Evolutionary conservation across 345 rosid genomes (phyloP), one percentile per base, ranked within the genome.

Genomic region (Syzygium aromaticum): DNA sequence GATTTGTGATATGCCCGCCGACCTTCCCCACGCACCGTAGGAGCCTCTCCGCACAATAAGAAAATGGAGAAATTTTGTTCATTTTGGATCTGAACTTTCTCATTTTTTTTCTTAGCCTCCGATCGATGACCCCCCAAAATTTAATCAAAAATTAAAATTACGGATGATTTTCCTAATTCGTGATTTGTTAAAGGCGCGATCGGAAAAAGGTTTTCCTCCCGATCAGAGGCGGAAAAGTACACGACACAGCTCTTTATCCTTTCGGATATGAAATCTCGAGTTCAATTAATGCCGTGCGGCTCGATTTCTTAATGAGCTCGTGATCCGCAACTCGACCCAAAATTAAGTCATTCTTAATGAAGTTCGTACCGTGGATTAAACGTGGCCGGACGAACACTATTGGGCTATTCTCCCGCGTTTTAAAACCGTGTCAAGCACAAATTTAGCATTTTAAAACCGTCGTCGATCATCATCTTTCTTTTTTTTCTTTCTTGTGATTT

Each of bases 11-110:
- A 40, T 40, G 4, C 43, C 43, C 43, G 43, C 38, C 38, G 40
- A 14, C 10, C 23, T 22, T 15, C 77, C 21, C 77, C 10, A 14
- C 40, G 77, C 11, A 2, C 25, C 0, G 3, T 5, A 11, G 3
- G 28, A 11, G 0, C 22, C 30, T 43, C 67, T 5, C 16, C 30
- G 1, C 30, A 12, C 16, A 5, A 0, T 23, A 4, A 30, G 6
- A 67, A 16, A 30, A 11, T 2, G 43, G 40, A 30, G 4, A 64
- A 16, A 43, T 43, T 43, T 30, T 2, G 43, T 16, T 3, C 78
- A 64, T 7, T 30, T 30, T 16, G 73, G 73, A 63, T 63, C 3
- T 63, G 4, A 61, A n/a, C 2, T 13, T 3, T 61, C 4, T 61
- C 14, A 6, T 28, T n/a, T 14, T 8, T 63, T 63, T 6, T 5